Base-by-base conservation (phyloP, 495 filamentous ascomycete genomes). In the Penicillium maclennaniae region DNA sequence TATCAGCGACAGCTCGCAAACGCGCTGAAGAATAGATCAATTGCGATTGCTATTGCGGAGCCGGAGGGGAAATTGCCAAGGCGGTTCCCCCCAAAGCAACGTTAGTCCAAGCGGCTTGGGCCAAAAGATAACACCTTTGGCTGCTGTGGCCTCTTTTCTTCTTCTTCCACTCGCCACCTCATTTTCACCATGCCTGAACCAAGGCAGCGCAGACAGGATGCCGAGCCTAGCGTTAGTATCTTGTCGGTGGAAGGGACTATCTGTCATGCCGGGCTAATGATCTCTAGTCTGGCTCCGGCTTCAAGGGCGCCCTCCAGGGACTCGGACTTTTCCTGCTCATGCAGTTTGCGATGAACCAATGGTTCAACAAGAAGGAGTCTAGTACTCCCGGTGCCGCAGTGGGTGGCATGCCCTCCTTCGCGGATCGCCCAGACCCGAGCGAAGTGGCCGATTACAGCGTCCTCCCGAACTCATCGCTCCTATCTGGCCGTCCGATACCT, bases 401-500 rank as follows among this genome's bases (percentile, higher is more conserved):
- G 55, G 69, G 68, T 46, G 71, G 67, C 15, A 80, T 91, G 37
- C 86, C 89, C 15, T 69, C 83, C 20, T 95, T 84, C 63, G 71
- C 75, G 36, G 78, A 83, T 54, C 83, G 89, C 53, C 85, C 86
- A 15, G 56, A 73, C 47, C 71, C 60, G 26, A 73, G 83, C 56
- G 71, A 86, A 56, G 83, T 85, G 48, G 79, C 83, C 38, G 63
- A 79, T 27, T 93, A 89, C 73, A 91, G 79, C 65, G 68, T 76
- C 19, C 72, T 93, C 47, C 93, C 23, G 83, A 92, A 51, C 71
- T 77, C 25, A 79, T 96, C 52, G 85, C 87, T 10, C 90, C 95
- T 6, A 92, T 97, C 63, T 98, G 93, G 93, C 83, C 88, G 0
- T 58, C 76, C 17, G 82, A 92, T 66, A 88, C 82, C 60, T 69